phyloP scores from a whole-genome alignment of 371 early-diverging fungal species.

The Sporodiniella umbellata region DNA sequence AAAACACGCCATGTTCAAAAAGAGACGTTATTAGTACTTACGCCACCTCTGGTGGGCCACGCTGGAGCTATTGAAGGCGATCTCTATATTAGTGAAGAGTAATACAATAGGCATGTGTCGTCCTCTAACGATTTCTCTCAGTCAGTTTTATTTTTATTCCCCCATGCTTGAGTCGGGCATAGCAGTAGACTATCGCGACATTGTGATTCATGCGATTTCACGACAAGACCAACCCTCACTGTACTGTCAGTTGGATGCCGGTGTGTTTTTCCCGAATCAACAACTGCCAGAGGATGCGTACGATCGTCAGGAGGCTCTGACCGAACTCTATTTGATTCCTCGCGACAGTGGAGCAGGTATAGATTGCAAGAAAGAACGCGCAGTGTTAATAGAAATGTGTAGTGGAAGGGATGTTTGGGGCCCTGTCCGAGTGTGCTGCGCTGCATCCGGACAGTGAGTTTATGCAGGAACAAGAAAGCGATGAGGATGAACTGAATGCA shows the following conservation, averaged over 20 bases:
- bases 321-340: slow-evolving; percentile 69
- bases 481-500: slow-evolving; percentile 36
- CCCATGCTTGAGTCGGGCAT: slow-evolving; percentile 42
- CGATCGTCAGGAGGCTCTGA: slow-evolving; percentile 52
- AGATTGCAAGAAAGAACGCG: not conserved
- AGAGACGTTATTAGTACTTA: slow-evolving; percentile 26
- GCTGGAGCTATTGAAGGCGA: slow-evolving; percentile 29
- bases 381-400: not conserved
- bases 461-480: slow-evolving; percentile 36
- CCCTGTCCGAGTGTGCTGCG: slow-evolving; percentile 74
- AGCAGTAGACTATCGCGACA: slow-evolving; percentile 69
- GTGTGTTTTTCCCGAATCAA: slow-evolving; percentile 38
- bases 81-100: slow-evolving; percentile 43
- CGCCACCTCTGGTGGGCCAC: slow-evolving; percentile 39
- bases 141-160: slow-evolving; percentile 57
- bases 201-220: slow-evolving; percentile 81
- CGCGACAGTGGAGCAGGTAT: slow-evolving; percentile 57
- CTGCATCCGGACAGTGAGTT: slow-evolving; percentile 67
- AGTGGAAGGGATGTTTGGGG: slow-evolving; percentile 75
- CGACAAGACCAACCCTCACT: slow-evolving; percentile 60
- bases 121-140: no score
- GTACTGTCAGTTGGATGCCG: slow-evolving; percentile 72
- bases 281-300: slow-evolving; percentile 49
- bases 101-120: no score
- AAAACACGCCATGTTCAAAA: slow-evolving; percentile 34